Evolutionary conservation across 306 rosid genomes (phyloP).

Genomic region (Cicer pinnatifidum): DNA sequence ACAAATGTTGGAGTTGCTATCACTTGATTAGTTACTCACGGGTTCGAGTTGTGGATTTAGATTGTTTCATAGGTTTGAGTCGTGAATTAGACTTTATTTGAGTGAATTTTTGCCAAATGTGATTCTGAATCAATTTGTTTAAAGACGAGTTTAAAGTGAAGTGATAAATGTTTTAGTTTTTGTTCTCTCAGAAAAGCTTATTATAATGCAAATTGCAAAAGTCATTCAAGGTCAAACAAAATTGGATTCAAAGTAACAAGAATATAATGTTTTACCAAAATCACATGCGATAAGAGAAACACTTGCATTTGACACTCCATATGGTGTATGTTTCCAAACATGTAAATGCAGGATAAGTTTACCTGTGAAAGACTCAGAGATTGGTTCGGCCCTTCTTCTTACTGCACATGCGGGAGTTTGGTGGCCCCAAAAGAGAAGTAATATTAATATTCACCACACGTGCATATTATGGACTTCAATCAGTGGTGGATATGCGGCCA

Average conservation of each 20-base stretch:
- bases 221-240: background rate
- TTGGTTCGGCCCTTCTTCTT: slow-evolving; percentile 1
- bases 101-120: background rate
- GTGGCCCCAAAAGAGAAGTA: slow-evolving; percentile 14
- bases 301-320: background rate
- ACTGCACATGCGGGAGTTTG: background rate
- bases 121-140: background rate
- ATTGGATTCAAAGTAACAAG: background rate
- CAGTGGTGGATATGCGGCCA: background rate
- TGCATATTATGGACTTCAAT: slow-evolving; percentile 25
- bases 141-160: background rate
- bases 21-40: background rate
- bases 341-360: background rate
- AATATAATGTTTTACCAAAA: background rate
- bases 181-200: background rate
- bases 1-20: slow-evolving; percentile 2
- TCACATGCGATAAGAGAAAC: background rate
- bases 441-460: slow-evolving; percentile 18
- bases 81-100: background rate
- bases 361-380: background rate
- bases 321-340: slow-evolving; percentile 16
- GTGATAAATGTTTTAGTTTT: background rate
- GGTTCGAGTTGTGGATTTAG: slow-evolving; percentile 4
- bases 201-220: background rate
- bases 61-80: background rate